A percentile compares a stretch with the other conserved stretches of the same genome.
phyloP scores from a whole-genome alignment of 1,284 basidiomycete genomes.

The Ceratobasidium sp. region DNA sequence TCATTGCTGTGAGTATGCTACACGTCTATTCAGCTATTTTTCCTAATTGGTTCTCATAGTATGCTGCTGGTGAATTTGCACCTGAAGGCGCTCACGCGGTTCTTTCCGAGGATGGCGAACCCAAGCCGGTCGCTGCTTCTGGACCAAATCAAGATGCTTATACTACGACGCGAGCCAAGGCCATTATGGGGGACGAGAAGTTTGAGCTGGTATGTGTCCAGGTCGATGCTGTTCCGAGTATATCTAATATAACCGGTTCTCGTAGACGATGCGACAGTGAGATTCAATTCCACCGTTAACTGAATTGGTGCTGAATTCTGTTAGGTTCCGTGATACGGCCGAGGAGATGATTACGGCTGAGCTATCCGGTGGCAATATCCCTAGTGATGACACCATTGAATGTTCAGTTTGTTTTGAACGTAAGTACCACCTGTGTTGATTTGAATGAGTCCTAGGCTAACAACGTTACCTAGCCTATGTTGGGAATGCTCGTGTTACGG shows the following conservation, averaged over 20 bases:
- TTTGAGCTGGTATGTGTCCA: conserved; percentile 56
- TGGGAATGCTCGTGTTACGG: conserved; percentile 59
- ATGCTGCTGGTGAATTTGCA: conserved; percentile 35
- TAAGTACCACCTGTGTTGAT: conserved; percentile 29
- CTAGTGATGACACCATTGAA: conserved; percentile 41
- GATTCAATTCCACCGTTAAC: conserved; percentile 54
- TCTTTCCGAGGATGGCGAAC: conserved; percentile 60
- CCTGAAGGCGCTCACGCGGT: conserved; percentile 56
- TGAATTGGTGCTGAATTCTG: conserved; percentile 52
- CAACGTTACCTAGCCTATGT: conserved; percentile 53
- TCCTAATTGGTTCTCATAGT: conserved; percentile 9
- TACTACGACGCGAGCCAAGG: conserved; percentile 51
- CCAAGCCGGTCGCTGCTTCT: conserved; percentile 49
- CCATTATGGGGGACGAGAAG: conserved; percentile 62
- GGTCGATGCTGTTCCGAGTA: conserved; percentile 52
- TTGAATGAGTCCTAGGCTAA: conserved; percentile 9
- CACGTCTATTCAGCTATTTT: neutral
- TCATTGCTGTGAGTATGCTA: conserved; percentile 59
- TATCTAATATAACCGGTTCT: conserved; percentile 54
- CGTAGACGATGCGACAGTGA: conserved; percentile 54
- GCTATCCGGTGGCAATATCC: conserved; percentile 30
- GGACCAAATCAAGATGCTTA: neutral
- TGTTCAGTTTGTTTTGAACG: conserved; percentile 41
- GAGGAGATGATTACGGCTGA: conserved; percentile 55
- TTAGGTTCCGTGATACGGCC: conserved; percentile 59